phyloP scores from a whole-genome alignment of 495 filamentous ascomycete genomes.

The Rusavskia elegans region DNA sequence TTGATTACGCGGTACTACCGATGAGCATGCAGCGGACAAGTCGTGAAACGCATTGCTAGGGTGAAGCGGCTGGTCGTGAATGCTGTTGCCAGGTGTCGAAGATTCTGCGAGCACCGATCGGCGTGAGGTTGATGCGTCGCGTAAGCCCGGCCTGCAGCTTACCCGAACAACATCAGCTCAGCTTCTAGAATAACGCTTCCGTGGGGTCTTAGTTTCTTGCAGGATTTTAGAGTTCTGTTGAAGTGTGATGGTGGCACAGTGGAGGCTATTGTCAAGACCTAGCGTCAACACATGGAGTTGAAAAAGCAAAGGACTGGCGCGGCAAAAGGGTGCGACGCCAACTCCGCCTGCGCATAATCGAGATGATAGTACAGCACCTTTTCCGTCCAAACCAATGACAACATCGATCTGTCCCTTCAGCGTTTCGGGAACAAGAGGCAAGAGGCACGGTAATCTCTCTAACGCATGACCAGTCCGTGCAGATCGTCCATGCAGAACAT shows the following conservation, averaged over 20 bases:
- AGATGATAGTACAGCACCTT: no score
- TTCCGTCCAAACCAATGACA: no score
- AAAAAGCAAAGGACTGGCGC: neutral
- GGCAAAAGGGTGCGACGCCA: neutral
- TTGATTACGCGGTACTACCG: no score
- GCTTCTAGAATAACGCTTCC: neutral
- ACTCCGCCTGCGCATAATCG: no score
- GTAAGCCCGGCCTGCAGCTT: neutral
- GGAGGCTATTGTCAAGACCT: neutral
- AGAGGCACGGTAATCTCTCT: neutral
- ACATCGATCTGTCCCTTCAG: no score
- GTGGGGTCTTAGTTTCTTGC: neutral
- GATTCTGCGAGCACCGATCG: no score
- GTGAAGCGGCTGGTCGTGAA: no score
- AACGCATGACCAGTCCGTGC: neutral
- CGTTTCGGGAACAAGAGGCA: no score
- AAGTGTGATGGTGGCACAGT: neutral
- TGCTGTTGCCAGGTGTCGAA: no score
- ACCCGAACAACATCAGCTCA: neutral
- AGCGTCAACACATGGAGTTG: neutral
- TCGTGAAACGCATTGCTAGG: no score
- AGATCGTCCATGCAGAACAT: constrained; percentile 1
- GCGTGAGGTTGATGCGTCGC: neutral
- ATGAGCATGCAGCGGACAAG: no score
- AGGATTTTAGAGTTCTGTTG: neutral